These are phyloP conservation scores for Gracilaria caudata DNA, from an alignment of 23 red algal species.

Conservation along the genomic window DNA sequence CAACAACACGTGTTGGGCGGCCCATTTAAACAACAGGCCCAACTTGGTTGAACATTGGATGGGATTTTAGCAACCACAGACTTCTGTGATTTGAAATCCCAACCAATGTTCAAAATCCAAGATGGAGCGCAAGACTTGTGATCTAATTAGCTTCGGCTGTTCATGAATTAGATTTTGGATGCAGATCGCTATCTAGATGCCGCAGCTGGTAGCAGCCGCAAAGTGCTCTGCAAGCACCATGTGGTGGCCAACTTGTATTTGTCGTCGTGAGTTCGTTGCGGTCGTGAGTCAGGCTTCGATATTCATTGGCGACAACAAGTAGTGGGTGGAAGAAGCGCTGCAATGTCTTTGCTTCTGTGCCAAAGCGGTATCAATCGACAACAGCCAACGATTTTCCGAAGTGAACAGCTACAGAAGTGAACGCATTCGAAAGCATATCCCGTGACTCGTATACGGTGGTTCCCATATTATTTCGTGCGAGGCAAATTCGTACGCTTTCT, in stretches of 20 bases:
- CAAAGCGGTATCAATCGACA: background rate
- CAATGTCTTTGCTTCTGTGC: background rate
- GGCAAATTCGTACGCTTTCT: background rate
- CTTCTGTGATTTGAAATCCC: too few relatives aligned
- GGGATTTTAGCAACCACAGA: too few relatives aligned
- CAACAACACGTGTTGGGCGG: background rate
- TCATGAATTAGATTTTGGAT: constrained; percentile 2
- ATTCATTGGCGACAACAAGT: too few relatives aligned
- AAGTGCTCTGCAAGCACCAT: background rate
- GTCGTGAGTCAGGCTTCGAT: background rate
- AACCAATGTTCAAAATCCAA: too few relatives aligned
- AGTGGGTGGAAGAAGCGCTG: background rate
- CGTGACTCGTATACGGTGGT: background rate
- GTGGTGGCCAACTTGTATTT: background rate
- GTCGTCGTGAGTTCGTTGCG: background rate
- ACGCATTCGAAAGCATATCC: background rate
- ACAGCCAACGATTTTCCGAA: background rate
- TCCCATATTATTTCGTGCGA: background rate
- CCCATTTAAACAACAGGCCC: background rate
- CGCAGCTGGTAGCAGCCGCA: too few relatives aligned
- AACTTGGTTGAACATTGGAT: background rate
- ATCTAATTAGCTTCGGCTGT: background rate
- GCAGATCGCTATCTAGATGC: background rate
- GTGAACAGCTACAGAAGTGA: background rate
- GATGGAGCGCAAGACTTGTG: background rate